A percentile compares a stretch with the other conserved stretches of the same genome.
Evolutionary conservation across 495 filamentous ascomycete genomes (phyloP).

Genomic region (Talaromyces liani): DNA sequence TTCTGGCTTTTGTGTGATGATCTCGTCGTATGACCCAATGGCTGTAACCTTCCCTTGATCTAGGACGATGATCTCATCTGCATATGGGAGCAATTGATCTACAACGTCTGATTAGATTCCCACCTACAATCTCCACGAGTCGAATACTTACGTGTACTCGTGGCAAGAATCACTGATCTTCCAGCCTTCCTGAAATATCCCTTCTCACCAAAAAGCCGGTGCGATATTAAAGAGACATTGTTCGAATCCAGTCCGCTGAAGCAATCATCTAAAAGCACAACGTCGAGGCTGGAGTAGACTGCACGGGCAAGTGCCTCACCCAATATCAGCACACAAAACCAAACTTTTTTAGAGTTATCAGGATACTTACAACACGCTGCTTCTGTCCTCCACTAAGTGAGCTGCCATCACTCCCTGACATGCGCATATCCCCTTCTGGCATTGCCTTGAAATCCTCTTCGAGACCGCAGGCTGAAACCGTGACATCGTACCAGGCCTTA

Average conservation of each 20-base stretch:
- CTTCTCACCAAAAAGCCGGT: conserved; percentile 10
- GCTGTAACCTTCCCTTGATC: conserved; percentile 11
- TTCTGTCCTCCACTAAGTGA: conserved; percentile 81
- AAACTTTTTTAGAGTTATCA: background rate
- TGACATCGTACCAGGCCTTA: conserved; percentile 23
- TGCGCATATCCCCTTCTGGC: conserved; percentile 59
- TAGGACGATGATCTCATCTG: conserved; percentile 13
- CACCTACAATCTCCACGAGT: conserved; percentile 20
- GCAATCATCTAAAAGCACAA: conserved; percentile 31
- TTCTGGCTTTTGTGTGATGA: background rate
- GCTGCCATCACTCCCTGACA: conserved; percentile 75
- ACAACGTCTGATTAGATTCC: conserved; percentile 24
- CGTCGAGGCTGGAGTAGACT: conserved; percentile 14
- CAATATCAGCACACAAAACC: background rate
- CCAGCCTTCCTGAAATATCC: conserved; percentile 12
- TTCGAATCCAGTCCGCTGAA: conserved; percentile 24
- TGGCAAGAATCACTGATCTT: conserved; percentile 15
- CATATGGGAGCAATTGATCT: conserved; percentile 13
- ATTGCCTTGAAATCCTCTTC: conserved; percentile 17
- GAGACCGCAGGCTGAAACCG: conserved; percentile 23
- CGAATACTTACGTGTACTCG: conserved; percentile 4
- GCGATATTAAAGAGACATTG: background rate
- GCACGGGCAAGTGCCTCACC: conserved; percentile 18
- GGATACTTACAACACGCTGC: conserved; percentile 40
- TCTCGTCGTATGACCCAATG: conserved; percentile 11